Conservation (phyloP, 441 rosid species). For the Gossypium davidsonii region DNA sequence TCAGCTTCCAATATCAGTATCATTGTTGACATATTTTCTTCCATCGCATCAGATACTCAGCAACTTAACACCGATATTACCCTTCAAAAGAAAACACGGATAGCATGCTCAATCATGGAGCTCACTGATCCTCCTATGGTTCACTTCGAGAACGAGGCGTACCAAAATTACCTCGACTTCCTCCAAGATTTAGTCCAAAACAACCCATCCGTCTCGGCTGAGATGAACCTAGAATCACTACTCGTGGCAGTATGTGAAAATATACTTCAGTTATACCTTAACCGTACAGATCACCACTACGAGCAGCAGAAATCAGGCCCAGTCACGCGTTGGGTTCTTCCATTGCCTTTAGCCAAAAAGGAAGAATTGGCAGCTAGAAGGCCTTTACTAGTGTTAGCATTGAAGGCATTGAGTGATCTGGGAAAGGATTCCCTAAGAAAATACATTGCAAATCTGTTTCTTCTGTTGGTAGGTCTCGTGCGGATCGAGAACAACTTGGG, state of each 20-base stretch:
- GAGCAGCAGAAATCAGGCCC: constrained; percentile 20
- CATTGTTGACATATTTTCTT: constrained; percentile 51
- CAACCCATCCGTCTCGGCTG: constrained; percentile 39
- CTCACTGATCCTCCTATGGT: constrained; percentile 77
- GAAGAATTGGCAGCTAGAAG: constrained; percentile 81
- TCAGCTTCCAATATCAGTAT: constrained; percentile 39
- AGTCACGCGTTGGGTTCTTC: constrained; percentile 56
- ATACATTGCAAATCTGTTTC: constrained; percentile 49
- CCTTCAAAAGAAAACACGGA: constrained; percentile 65
- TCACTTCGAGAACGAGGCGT: constrained; percentile 82
- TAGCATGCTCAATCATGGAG: constrained; percentile 65
- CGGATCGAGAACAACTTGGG: constrained; percentile 55
- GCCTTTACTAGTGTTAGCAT: constrained; percentile 51
- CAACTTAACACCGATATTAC: constrained; percentile 47
- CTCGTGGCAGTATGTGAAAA: constrained; percentile 52
- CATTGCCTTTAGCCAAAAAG: constrained; percentile 56
- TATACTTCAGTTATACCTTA: constrained; percentile 58
- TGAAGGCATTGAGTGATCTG: constrained; percentile 46
- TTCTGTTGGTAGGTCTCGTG: constrained; percentile 74
- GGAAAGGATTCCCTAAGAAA: constrained; percentile 51
- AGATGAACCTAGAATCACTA: constrained; percentile 49
- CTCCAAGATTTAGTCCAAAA: constrained; percentile 45
- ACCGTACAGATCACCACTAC: constrained; percentile 32
- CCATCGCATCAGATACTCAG: constrained; percentile 64
- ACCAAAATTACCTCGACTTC: constrained; percentile 62